phyloP scores from a whole-genome alignment of 257 asterid species.

The Capsicum pubescens region DNA sequence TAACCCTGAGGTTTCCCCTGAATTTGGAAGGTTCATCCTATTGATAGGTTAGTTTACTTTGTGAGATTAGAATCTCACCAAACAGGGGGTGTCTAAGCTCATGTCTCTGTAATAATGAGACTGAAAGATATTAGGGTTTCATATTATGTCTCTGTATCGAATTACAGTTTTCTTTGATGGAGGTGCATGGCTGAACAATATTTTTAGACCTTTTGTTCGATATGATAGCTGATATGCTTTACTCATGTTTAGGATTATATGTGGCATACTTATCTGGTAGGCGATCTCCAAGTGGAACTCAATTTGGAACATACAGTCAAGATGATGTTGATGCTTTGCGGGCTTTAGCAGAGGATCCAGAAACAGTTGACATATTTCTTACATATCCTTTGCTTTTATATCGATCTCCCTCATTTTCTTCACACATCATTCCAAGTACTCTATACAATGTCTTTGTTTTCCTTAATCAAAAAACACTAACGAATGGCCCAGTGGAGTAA shows the following conservation, averaged over 20 bases:
- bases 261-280: constrained; percentile 90
- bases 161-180: neutral
- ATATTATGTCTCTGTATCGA: neutral
- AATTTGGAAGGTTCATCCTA: neutral
- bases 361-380: constrained; percentile 79
- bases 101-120: neutral
- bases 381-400: constrained; percentile 75
- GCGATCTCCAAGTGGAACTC: constrained; percentile 65
- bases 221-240: constrained; percentile 34
- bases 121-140: neutral
- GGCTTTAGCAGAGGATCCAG: constrained; percentile 91
- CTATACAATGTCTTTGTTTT: constrained; percentile 31
- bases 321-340: constrained; percentile 94
- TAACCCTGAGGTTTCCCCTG: neutral
- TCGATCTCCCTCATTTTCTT: constrained; percentile 30
- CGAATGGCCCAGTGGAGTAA: constrained; percentile 88
- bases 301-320: constrained; percentile 77
- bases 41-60: constrained; percentile 9
- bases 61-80: constrained; percentile 19
- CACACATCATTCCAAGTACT: constrained; percentile 23
- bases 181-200: neutral
- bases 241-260: constrained; percentile 66
- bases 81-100: neutral
- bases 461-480: constrained; percentile 78
- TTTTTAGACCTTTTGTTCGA: neutral